phyloP scores from a whole-genome alignment of 805 yeast genomes.

The Candida methanosorbosa region DNA sequence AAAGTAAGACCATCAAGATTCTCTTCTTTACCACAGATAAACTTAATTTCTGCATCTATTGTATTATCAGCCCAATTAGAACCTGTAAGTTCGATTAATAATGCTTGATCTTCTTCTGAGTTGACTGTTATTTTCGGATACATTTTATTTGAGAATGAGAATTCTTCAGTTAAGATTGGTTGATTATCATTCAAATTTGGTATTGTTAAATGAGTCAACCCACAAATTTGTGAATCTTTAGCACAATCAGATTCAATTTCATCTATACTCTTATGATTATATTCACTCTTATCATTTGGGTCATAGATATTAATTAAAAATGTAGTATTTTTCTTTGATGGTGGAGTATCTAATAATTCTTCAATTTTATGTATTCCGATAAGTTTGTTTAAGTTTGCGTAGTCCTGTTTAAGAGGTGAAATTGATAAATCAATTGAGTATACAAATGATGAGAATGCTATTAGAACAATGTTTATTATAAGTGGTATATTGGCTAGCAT shows the following conservation, averaged over 20 bases:
- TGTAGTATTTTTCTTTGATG: constrained; percentile 49
- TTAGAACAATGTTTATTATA: too few species aligned
- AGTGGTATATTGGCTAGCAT: too few species aligned
- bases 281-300: constrained; percentile 26
- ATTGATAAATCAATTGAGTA: constrained; percentile 17
- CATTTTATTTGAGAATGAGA: constrained; percentile 43
- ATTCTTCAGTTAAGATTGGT: constrained; percentile 49
- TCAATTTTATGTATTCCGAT: constrained; percentile 40
- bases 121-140: constrained; percentile 24
- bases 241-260: constrained; percentile 47
- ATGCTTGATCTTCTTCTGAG: constrained; percentile 9
- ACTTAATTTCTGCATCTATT: constrained; percentile 37
- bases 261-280: constrained; percentile 21
- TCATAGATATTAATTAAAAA: constrained; percentile 75
- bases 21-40: constrained; percentile 34
- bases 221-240: constrained; percentile 69
- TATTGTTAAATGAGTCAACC: constrained; percentile 46
- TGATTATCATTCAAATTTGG: constrained; percentile 35
- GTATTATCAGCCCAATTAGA: constrained; percentile 64
- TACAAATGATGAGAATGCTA: neutral
- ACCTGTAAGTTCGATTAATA: constrained; percentile 32
- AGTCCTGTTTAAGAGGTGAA: constrained; percentile 25
- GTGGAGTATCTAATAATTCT: constrained; percentile 58
- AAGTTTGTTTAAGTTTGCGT: constrained; percentile 34
- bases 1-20: constrained; percentile 20